Evolutionary conservation across 441 rosid species (phyloP).

Genomic region (Gossypium lobatum): DNA sequence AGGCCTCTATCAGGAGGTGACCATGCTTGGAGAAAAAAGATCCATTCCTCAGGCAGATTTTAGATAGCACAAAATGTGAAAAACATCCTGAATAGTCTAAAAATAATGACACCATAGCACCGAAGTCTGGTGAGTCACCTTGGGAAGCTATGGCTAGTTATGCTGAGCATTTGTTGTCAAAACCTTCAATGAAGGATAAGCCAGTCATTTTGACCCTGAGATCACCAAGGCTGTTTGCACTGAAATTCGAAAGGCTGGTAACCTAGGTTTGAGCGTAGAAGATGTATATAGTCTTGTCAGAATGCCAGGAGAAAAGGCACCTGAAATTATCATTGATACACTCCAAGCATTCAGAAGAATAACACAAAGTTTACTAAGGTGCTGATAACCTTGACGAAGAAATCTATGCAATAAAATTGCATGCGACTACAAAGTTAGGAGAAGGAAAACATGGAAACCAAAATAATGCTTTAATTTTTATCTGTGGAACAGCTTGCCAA

Average conservation of each 20-base stretch:
- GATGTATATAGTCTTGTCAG: constrained; percentile 15
- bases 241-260: constrained; percentile 77
- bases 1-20: no score
- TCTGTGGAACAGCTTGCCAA: no score
- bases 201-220: constrained; percentile 35
- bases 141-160: constrained; percentile 26
- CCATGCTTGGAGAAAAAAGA: no score
- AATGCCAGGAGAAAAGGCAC: constrained; percentile 33
- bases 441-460: no score
- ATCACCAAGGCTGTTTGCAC: constrained; percentile 43
- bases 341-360: constrained; percentile 68
- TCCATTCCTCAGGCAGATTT: no score
- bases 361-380: no score
- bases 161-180: constrained; percentile 40
- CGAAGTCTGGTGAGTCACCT: constrained; percentile 30
- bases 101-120: constrained; percentile 31
- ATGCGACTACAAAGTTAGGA: no score
- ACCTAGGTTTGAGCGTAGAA: constrained; percentile 71
- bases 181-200: constrained; percentile 26
- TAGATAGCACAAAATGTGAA: no score
- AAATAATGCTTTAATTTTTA: no score
- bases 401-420: no score
- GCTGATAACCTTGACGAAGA: no score
- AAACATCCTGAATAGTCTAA: constrained; percentile 21
- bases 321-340: constrained; percentile 51